Evolutionary conservation across 805 yeast species (phyloP).

Genomic region (Pichia membranifaciens): DNA sequence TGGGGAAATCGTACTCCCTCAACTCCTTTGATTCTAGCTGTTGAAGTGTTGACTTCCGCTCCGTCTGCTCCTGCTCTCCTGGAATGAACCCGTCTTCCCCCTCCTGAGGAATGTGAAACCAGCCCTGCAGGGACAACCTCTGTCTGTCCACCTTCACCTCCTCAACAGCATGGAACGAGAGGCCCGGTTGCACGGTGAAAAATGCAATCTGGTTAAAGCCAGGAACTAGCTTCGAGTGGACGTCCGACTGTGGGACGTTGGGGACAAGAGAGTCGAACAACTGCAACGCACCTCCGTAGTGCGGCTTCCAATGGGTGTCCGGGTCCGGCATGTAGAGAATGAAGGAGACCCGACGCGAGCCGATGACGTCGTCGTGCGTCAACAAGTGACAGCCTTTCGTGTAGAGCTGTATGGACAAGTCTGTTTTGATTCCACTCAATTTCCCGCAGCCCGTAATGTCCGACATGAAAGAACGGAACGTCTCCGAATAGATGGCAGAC

Average conservation of each 20-base stretch:
- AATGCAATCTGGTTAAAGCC: conserved; percentile 95
- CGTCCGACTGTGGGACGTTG: conserved; percentile 85
- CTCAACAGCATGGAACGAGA: conserved; percentile 96
- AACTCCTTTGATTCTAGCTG: conserved; percentile 71
- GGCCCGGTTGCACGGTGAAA: conserved; percentile 93
- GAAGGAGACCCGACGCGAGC: conserved; percentile 87
- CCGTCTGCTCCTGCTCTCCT: conserved; percentile 78
- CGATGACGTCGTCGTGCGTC: conserved; percentile 97
- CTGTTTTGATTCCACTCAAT: conserved; percentile 84
- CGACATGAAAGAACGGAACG: conserved; percentile 73
- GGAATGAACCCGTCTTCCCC: conserved; percentile 83
- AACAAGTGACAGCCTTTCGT: conserved; percentile 88
- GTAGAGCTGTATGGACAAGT: conserved; percentile 87
- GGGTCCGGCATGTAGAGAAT: conserved; percentile 93
- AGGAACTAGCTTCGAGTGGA: conserved; percentile 65
- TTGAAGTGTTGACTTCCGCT: conserved; percentile 69
- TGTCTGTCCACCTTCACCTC: conserved; percentile 91
- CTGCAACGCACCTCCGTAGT: conserved; percentile 90
- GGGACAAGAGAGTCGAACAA: conserved; percentile 81
- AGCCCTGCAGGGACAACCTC: conserved; percentile 90
- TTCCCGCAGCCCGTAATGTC: conserved; percentile 82
- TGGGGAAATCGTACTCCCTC: conserved; percentile 79
- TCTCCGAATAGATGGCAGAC: conserved; percentile 81
- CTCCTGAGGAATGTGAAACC: conserved; percentile 96
- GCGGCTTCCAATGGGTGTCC: conserved; percentile 79